These are phyloP conservation scores for Xylaria sp. DNA, from an alignment of 2,329 filamentous ascomycete species.

Conservation along the genomic window DNA sequence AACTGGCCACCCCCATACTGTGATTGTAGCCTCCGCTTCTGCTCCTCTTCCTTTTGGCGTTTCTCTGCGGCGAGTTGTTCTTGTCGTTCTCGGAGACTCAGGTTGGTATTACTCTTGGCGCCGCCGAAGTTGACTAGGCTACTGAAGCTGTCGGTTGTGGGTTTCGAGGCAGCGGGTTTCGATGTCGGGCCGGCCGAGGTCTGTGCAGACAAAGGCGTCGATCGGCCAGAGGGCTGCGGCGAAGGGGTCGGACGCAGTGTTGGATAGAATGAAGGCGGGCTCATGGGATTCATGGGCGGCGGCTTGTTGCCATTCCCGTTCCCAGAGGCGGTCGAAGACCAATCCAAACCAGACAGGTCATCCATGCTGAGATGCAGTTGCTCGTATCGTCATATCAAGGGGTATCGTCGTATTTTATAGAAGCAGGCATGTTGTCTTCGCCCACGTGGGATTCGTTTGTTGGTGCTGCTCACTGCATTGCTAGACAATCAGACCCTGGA, in stretches of 20 bases:
- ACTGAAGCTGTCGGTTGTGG: conserved; percentile 79
- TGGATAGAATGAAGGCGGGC: conserved; percentile 48
- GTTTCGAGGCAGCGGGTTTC: conserved; percentile 61
- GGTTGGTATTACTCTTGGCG: conserved; percentile 72
- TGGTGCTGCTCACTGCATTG: conserved; percentile 10
- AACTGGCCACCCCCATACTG: conserved; percentile 82
- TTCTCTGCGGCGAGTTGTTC: conserved; percentile 73
- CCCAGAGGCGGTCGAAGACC: conserved; percentile 48
- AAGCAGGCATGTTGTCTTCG: conserved; percentile 29
- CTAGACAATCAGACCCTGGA: conserved; percentile 3
- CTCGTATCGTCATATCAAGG: conserved; percentile 47
- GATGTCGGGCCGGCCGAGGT: conserved; percentile 56
- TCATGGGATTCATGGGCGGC: conserved; percentile 46
- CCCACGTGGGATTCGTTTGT: conserved; percentile 25
- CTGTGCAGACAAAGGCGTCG: conserved; percentile 66
- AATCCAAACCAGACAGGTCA: conserved; percentile 51
- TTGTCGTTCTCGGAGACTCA: conserved; percentile 83
- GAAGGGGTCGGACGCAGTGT: conserved; percentile 67
- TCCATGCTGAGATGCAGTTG: conserved; percentile 46
- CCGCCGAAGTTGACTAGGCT: conserved; percentile 75
- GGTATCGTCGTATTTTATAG: conserved; percentile 38
- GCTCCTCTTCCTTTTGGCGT: conserved; percentile 78
- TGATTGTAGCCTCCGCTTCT: conserved; percentile 75
- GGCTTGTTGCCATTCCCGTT: conserved; percentile 44
- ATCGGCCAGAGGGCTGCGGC: conserved; percentile 65